Conservation (phyloP, 768 basidiomycete species). For the Crucibulum laeve region DNA sequence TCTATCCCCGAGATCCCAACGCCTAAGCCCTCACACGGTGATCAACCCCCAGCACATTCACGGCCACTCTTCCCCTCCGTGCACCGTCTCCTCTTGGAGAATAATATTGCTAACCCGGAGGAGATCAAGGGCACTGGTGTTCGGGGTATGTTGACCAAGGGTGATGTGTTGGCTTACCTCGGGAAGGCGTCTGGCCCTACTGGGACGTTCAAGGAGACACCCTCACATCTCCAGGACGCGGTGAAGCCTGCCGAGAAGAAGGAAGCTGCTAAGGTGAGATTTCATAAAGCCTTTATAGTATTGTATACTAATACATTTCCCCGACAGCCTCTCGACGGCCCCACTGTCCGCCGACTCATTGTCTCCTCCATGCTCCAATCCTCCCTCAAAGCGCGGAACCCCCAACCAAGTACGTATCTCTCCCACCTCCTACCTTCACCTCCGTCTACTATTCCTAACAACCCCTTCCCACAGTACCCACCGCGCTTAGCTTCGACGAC, state of each 20-base stretch:
- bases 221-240: constrained; percentile 27
- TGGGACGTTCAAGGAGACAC: constrained; percentile 63
- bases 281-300: neutral
- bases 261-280: constrained; percentile 34
- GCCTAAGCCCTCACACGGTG: constrained; percentile 25
- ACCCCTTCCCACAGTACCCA: constrained; percentile 27
- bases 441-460: constrained; percentile 2
- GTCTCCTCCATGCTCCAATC: constrained; percentile 54
- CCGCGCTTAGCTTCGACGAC: constrained; percentile 62
- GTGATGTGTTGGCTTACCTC: constrained; percentile 84
- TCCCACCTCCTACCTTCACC: neutral
- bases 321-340: constrained; percentile 50
- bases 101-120: constrained; percentile 53
- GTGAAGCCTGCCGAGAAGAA: constrained; percentile 26
- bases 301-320: constrained; percentile 1
- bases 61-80: constrained; percentile 90
- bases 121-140: constrained; percentile 85
- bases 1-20: constrained; percentile 18
- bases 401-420: constrained; percentile 31
- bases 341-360: constrained; percentile 61
- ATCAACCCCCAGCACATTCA: constrained; percentile 42
- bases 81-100: constrained; percentile 67
- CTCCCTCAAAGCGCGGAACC: constrained; percentile 44
- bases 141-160: constrained; percentile 93
- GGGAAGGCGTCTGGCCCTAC: constrained; percentile 77